Conservation (phyloP, 1,139 yeast genomes). For the Candida buenavistaensis region DNA sequence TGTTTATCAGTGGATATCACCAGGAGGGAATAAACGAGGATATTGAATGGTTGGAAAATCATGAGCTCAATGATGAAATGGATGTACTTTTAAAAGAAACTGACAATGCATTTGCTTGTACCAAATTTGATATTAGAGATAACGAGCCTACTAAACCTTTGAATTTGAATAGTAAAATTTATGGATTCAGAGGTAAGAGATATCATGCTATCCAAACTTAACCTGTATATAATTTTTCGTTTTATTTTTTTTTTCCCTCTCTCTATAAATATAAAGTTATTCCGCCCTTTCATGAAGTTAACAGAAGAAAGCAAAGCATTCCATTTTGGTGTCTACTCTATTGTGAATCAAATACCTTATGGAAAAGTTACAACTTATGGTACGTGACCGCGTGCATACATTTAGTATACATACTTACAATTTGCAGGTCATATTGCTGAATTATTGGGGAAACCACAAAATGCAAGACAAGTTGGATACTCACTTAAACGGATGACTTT, state of each 20-base stretch:
- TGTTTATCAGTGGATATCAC: constrained; percentile 89
- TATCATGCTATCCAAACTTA: constrained; percentile 32
- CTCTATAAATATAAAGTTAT: too few species aligned
- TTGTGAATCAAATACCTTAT: constrained; percentile 55
- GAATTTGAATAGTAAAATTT: constrained; percentile 85
- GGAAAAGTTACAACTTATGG: constrained; percentile 73
- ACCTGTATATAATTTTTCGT: too few species aligned
- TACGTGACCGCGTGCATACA: too few species aligned
- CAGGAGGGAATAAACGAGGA: constrained; percentile 71
- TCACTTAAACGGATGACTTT: constrained; percentile 51
- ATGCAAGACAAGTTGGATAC: constrained; percentile 73
- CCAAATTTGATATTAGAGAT: constrained; percentile 94
- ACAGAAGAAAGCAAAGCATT: constrained; percentile 57
- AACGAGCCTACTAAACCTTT: constrained; percentile 88
- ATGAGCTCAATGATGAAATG: constrained; percentile 60
- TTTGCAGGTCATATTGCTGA: constrained; percentile 62
- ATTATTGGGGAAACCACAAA: constrained; percentile 58
- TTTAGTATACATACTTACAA: too few species aligned
- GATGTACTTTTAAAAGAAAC: constrained; percentile 79
- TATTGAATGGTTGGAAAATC: constrained; percentile 69
- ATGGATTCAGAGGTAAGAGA: constrained; percentile 94
- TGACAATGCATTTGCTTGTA: constrained; percentile 74
- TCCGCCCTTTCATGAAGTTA: too few species aligned
- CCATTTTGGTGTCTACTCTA: constrained; percentile 59
- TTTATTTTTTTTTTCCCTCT: too few species aligned